Conservation (phyloP, 768 basidiomycete species). For the Lactifluus subvellereus region DNA sequence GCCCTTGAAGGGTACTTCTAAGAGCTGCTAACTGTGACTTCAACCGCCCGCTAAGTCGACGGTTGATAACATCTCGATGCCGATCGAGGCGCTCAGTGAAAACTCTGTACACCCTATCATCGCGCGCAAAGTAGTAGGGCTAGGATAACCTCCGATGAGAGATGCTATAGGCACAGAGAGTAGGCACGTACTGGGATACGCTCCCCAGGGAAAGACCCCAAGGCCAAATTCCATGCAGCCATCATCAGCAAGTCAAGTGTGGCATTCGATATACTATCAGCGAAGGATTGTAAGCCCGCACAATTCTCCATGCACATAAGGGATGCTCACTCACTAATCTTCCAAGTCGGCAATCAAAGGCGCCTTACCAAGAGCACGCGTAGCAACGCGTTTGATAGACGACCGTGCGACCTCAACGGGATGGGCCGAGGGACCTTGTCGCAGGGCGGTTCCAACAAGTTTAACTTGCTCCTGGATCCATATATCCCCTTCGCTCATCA, state of each 20-base stretch:
- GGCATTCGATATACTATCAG: slow-evolving; percentile 75
- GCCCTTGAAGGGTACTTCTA: slow-evolving; percentile 16
- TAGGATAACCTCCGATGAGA: slow-evolving; percentile 8
- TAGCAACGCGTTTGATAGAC: slow-evolving; percentile 82
- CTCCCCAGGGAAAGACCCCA: slow-evolving; percentile 54
- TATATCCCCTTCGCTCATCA: slow-evolving; percentile 94
- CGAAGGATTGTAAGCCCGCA: neutral
- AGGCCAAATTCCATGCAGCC: slow-evolving; percentile 67
- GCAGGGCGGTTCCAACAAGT: slow-evolving; percentile 63
- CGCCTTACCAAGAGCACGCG: slow-evolving; percentile 75
- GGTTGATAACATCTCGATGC: slow-evolving; percentile 40
- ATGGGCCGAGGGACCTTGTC: slow-evolving; percentile 56
- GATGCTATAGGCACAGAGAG: neutral
- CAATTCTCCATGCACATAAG: neutral
- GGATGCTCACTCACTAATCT: slow-evolving; percentile 81
- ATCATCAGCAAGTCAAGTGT: slow-evolving; percentile 79
- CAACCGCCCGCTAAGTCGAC: slow-evolving; percentile 47
- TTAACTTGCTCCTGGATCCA: slow-evolving; percentile 76
- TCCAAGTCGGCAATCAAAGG: slow-evolving; percentile 75
- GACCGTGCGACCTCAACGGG: slow-evolving; percentile 72
- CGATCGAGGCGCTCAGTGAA: slow-evolving; percentile 43
- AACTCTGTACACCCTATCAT: slow-evolving; percentile 76
- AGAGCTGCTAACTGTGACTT: slow-evolving; percentile 68
- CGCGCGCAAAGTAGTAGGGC: slow-evolving; percentile 92
- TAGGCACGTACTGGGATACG: slow-evolving; percentile 60